Percentiles rank a stretch among this genome's conserved stretches.
phyloP scores from a whole-genome alignment of 1,139 yeast species.

The Wickerhamomyces sp. region DNA sequence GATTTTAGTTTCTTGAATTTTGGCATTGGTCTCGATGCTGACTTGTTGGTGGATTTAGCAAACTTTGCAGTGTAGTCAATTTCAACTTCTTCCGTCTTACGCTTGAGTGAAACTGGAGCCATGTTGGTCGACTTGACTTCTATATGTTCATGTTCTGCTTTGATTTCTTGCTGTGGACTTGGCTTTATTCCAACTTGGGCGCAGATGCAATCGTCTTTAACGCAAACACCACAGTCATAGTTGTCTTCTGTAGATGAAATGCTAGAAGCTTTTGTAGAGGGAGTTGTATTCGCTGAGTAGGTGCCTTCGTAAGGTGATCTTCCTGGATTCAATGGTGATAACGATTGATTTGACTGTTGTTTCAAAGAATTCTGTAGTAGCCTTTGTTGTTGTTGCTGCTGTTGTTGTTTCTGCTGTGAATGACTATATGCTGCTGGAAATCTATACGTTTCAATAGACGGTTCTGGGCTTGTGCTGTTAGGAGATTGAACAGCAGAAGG shows the following conservation, averaged over 20 bases:
- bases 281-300: conserved; percentile 18
- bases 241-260: conserved; percentile 12
- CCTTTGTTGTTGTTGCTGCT: conserved; percentile 8
- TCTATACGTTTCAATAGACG: conserved; percentile 4
- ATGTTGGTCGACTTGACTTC: conserved; percentile 31
- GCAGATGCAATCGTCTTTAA: conserved; percentile 67
- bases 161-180: conserved; percentile 9
- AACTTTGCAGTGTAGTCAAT: conserved; percentile 54
- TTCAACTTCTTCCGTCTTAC: conserved; percentile 34
- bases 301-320: conserved; percentile 9
- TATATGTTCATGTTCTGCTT: conserved; percentile 5
- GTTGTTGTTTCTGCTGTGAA: conserved; percentile 4
- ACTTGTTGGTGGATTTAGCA: conserved; percentile 15
- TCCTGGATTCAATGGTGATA: conserved; percentile 6
- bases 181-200: conserved; percentile 56
- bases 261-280: conserved; percentile 15
- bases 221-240: conserved; percentile 61
- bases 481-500: conserved; percentile 8
- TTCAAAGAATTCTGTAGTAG: conserved; percentile 2
- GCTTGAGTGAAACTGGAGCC: conserved; percentile 56
- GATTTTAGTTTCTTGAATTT: conserved; percentile 19
- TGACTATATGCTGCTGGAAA: conserved; percentile 2
- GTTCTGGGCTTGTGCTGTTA: conserved; percentile 4
- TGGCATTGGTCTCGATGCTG: conserved; percentile 21
- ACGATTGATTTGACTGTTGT: conserved; percentile 8